A percentile compares a stretch with the other conserved stretches of the same genome.
Conservation (phyloP, 1,139 yeast species). For the Diutina siamensis region DNA sequence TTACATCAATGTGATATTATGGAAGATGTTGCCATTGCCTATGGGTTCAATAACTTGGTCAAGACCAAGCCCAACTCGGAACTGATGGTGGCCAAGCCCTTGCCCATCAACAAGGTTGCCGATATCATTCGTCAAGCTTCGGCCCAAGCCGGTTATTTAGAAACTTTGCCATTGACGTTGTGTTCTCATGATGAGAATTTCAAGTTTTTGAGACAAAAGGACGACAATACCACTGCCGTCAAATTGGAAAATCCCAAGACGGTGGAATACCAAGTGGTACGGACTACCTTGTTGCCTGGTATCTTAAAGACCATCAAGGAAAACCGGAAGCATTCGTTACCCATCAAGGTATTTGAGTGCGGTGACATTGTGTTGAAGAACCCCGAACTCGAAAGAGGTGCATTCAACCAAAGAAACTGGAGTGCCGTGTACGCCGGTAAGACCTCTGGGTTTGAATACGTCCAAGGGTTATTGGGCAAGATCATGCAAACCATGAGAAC, state of each 20-base stretch:
- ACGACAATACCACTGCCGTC: conserved; percentile 71
- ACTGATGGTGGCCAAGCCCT: conserved; percentile 74
- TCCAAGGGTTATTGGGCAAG: conserved; percentile 91
- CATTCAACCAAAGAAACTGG: conserved; percentile 90
- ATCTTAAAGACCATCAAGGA: conserved; percentile 90
- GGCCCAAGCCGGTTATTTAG: conserved; percentile 93
- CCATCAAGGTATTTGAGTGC: conserved; percentile 87
- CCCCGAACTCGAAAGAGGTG: conserved; percentile 70
- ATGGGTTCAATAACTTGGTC: conserved; percentile 82
- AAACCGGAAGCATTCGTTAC: conserved; percentile 90
- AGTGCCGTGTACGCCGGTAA: conserved; percentile 91
- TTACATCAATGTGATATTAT: conserved; percentile 96
- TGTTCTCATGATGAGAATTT: conserved; percentile 97
- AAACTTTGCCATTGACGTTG: conserved; percentile 88
- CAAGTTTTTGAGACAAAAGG: conserved; percentile 64
- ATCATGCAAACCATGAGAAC: conserved; percentile 94
- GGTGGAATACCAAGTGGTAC: conserved; percentile 90
- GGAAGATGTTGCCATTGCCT: conserved; percentile 97
- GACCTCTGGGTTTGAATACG: conserved; percentile 86
- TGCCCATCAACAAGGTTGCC: conserved; percentile 82
- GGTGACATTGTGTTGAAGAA: conserved; percentile 92
- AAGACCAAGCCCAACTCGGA: conserved; percentile 76
- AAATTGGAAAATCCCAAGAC: conserved; percentile 95
- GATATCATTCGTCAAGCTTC: conserved; percentile 87
- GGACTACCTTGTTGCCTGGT: conserved; percentile 92